Base-by-base conservation (phyloP, 495 filamentous ascomycete species). In the Neurospora discreta region DNA sequence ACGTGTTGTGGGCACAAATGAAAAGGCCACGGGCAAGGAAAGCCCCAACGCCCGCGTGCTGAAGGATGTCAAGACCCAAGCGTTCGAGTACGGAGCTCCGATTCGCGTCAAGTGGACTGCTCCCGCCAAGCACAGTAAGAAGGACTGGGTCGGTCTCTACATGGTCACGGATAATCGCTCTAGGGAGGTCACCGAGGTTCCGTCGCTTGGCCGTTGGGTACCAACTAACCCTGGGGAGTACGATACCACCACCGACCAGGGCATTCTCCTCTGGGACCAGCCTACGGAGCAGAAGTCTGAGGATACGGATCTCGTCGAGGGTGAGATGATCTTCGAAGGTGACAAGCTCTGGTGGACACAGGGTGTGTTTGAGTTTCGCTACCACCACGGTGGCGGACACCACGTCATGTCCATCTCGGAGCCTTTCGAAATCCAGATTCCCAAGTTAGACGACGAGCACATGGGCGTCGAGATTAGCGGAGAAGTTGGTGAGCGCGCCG, bases 281-380 rank as follows among this genome's bases (percentile, higher is more conserved):
- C 79, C 78, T 0, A 77, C 91, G 11, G 74, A 81, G 23, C 78
- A 82, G 26, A 86, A 89, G 69, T 85, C 83, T 5, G 81, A 81
- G 7, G 85, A 84, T 7, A 77, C 70, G 0, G 85, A 89, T 71
- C 84, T 85, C 71, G 80, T 90, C 5, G 81, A 83, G 33, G 95
- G 95, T 71, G 94, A 98, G 79, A 88, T 98, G 81, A 79, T 92
- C 43, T 98, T 99, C 75, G 85, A 89, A 18, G 94, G 94, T 44
- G 94, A 98, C 85, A 98, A 98, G 83, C 86, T 95, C 16, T 98
- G 93, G 89, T 99, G 95, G 95, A 95, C 90, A 1, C 91, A 94
- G 46, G 95, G 95, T 68, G 91, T 93, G 44, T 98, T 96, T 78
- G 95, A 99, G 77, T 94, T 99, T 82, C 90, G 95, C 11, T 98